Evolutionary conservation across 1,284 basidiomycete species (phyloP), one percentile per base, ranked within the genome.

Genomic region (Cutaneotrichosporon sp.): DNA sequence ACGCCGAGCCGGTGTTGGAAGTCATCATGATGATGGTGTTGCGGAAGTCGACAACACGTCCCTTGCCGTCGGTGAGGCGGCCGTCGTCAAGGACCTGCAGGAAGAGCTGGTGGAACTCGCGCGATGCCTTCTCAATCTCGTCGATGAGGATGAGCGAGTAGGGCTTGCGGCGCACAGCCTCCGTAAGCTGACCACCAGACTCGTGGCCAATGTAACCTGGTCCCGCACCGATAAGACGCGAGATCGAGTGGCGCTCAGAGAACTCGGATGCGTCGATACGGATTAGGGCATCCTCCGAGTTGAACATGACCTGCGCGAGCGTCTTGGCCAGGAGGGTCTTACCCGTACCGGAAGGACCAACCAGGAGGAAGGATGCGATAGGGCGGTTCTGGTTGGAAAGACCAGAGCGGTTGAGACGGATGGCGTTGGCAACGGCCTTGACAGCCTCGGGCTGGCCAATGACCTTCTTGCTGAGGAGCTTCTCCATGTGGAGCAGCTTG

Each of bases 141-240:
- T 76, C 74, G 49, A 76, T 70, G 18, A 76, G 63, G 49, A 77
- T 72, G 41, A 79, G 68, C 22, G 67, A 74, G 68, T 77, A 79
- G 0, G 78, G 78, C 58, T 77, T 77, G 37, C 77, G 65, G 35
- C 77, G 66, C 33, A 78, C 73, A 34, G 69, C 73, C 62, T 78
- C 77, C 42, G 80, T 81, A 17, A 82, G 69, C 56, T 78, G 76
- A 26, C 80, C 81, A 30, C 80, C 80, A 40, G 77, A 70, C 47
- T 81, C 79, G 61, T 78, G 70, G n/a, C 80, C 81, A 23, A 82
- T 77, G 64, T 82, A 82, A 4, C 80, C 80, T 1, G 81, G 80
- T 0, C 79, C 79, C 14, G 79, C 65, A 55, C 79, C 79, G 49
- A 82, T 78, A 8, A 82, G 69, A 14, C 80, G 70, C 14, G 78